Base-by-base conservation (phyloP, 2,329 filamentous ascomycete species). In the Sclerotinia nivalis region DNA sequence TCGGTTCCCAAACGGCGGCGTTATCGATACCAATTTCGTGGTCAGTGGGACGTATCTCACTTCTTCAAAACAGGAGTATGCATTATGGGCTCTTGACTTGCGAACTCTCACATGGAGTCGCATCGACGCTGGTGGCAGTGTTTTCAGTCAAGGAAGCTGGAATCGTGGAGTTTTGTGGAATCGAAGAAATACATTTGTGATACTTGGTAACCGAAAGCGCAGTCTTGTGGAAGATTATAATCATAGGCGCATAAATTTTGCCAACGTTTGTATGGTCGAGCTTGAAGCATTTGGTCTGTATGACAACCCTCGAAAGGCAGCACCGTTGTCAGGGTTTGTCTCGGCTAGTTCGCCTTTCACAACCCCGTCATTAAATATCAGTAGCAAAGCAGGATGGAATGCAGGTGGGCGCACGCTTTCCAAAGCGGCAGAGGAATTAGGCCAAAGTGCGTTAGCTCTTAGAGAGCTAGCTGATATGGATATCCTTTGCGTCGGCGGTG, bases 211-310 rank as follows among this genome's bases (percentile, higher is more conserved):
- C 79, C 88, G 96, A 50, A 97, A 97, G 80, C 86, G 96, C 72
- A 97, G 92, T 75, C 85, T 99, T 45, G 95, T 98, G 0, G 95
- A 99, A 75, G 96, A 99, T 80, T 99, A 99, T 81, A 98, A 98
- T 78, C 96, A 98, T 77, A 91, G 96, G 15, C 91, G 96, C 37
- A 96, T 99, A 81, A 99, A 99, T 80, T 99, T 98, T 79, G 92
- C 92, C 13, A 96, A 99, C 77, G 89, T 98, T 40, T 98, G 96
- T 80, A 91, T 98, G 85, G 95, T 99, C 12, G 96, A 99, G 80
- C 84, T 99, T 15, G 96, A 99, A 79, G 94, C 96, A 0, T 99
- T 98, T 82, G 96, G 96, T 1, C 89, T 99, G 56, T 98, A 97
- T 79, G 95, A 98, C 78, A 99, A 98, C 79, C 94, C 96, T 15